Percentiles rank a stretch among this genome's conserved stretches.
These are phyloP conservation scores for Xerocomellus chrysenteron DNA, from an alignment of 768 basidiomycete species.

Conservation along the genomic window DNA sequence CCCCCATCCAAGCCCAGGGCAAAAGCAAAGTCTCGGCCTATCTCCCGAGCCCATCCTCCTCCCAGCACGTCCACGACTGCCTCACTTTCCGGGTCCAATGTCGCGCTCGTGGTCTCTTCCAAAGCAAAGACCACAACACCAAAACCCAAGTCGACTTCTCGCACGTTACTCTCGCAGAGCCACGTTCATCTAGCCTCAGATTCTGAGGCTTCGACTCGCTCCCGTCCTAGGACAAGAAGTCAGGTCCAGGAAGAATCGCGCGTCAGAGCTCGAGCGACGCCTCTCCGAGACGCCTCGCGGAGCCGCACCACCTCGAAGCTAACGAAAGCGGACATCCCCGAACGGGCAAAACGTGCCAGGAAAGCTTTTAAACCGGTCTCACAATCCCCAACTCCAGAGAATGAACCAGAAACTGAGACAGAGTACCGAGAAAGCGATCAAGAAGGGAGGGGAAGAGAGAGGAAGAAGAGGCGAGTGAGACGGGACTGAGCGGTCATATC, in stretches of 20 bases:
- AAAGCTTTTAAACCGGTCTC: neutral
- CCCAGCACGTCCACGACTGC: slow-evolving; percentile 4
- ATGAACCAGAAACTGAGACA: slow-evolving; percentile 3
- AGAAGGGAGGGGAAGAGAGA: slow-evolving; percentile 20
- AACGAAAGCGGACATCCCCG: neutral
- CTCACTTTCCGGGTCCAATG: neutral
- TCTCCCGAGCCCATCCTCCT: slow-evolving; percentile 4
- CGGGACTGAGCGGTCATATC: neutral
- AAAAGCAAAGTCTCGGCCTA: slow-evolving; percentile 16
- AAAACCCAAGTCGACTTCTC: slow-evolving; percentile 19
- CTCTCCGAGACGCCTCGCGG: slow-evolving; percentile 2
- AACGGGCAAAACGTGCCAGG: slow-evolving; percentile 1
- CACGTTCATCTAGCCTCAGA: slow-evolving; percentile 16
- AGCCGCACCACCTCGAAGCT: slow-evolving; percentile 8
- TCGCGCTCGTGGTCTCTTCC: neutral
- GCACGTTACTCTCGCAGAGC: slow-evolving; percentile 24
- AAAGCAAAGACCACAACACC: slow-evolving; percentile 1
- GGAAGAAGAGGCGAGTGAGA: slow-evolving; percentile 32
- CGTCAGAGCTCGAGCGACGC: neutral
- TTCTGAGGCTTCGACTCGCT: slow-evolving; percentile 22
- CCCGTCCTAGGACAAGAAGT: slow-evolving; percentile 25
- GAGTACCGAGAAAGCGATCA: slow-evolving; percentile 11
- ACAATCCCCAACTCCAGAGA: slow-evolving; percentile 8
- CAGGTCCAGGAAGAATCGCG: slow-evolving; percentile 24
- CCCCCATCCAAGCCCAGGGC: slow-evolving; percentile 10